Conservation (phyloP, 2,329 filamentous ascomycete genomes). For the Cadophora sp. region DNA sequence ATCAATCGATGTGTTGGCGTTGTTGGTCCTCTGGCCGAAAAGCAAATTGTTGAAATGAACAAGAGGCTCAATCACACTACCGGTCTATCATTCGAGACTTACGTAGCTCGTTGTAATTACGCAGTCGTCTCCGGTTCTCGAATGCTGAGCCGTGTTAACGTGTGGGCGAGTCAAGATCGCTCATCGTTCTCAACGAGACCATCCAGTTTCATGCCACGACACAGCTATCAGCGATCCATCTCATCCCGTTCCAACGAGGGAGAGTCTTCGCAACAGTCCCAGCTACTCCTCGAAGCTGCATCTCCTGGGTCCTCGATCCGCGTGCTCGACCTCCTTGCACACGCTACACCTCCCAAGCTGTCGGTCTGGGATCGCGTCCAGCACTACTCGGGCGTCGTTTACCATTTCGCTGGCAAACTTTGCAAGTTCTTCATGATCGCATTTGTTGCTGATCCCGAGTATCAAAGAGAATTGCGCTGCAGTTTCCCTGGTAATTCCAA, state of each 20-base stretch:
- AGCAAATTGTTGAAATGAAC: constrained; percentile 49
- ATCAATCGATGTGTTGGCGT: constrained; percentile 54
- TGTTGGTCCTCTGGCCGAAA: constrained; percentile 49
- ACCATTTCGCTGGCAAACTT: constrained; percentile 41
- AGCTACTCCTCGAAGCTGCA: constrained; percentile 10
- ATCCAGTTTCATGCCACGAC: constrained; percentile 14
- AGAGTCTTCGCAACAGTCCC: constrained; percentile 11
- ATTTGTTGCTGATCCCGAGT: constrained; percentile 52
- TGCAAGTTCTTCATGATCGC: constrained; percentile 53
- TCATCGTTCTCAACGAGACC: neutral
- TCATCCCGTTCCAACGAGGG: constrained; percentile 6
- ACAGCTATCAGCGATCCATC: constrained; percentile 11
- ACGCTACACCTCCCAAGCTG: constrained; percentile 20
- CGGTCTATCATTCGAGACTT: constrained; percentile 47
- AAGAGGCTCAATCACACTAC: constrained; percentile 23
- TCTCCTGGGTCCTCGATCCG: constrained; percentile 7
- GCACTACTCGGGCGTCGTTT: constrained; percentile 22
- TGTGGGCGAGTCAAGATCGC: constrained; percentile 14
- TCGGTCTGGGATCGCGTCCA: constrained; percentile 21
- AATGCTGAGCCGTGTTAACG: constrained; percentile 41
- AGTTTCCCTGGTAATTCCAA: constrained; percentile 47
- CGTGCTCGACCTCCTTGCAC: constrained; percentile 19
- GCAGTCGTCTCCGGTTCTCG: constrained; percentile 53
- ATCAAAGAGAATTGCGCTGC: constrained; percentile 51
- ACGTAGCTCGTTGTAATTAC: constrained; percentile 56